phyloP scores from a whole-genome alignment of 176 grass and related monocot species.

The Triticum turgidum region DNA sequence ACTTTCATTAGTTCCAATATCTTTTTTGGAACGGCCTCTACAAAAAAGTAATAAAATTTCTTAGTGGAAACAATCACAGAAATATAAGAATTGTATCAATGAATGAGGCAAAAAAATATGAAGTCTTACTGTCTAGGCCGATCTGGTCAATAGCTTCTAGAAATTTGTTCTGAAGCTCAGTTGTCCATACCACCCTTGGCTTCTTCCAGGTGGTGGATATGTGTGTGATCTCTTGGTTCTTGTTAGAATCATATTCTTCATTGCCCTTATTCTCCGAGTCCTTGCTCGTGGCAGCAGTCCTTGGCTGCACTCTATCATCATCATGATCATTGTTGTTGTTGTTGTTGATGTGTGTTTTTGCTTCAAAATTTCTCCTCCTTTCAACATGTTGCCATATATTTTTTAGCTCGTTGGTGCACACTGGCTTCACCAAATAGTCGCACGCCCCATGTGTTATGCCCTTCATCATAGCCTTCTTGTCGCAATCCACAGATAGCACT shows the following conservation, averaged over 20 bases:
- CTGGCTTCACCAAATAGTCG: background rate
- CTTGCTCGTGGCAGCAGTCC: background rate
- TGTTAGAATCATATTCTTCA: no score
- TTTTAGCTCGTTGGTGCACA: background rate
- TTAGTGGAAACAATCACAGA: background rate
- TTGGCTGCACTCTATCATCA: background rate
- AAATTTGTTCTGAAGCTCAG: conserved; percentile 56
- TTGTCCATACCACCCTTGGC: conserved; percentile 48
- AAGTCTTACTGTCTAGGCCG: conserved; percentile 66
- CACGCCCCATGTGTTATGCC: background rate
- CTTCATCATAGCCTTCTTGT: background rate
- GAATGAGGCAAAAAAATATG: background rate
- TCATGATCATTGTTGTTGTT: no score
- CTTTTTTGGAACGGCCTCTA: conserved; percentile 15
- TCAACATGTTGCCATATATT: conserved; percentile 14
- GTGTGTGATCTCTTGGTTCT: background rate
- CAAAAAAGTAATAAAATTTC: background rate
- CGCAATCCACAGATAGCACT: background rate
- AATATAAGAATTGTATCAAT: background rate
- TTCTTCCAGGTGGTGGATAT: conserved; percentile 22
- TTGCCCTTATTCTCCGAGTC: conserved; percentile 24
- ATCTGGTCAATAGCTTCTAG: conserved; percentile 39
- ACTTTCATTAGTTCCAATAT: conserved; percentile 37
- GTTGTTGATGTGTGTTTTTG: no score
- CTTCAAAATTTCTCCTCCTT: background rate